Conservation (phyloP, 495 filamentous ascomycete genomes). For the Xylaria curta region DNA sequence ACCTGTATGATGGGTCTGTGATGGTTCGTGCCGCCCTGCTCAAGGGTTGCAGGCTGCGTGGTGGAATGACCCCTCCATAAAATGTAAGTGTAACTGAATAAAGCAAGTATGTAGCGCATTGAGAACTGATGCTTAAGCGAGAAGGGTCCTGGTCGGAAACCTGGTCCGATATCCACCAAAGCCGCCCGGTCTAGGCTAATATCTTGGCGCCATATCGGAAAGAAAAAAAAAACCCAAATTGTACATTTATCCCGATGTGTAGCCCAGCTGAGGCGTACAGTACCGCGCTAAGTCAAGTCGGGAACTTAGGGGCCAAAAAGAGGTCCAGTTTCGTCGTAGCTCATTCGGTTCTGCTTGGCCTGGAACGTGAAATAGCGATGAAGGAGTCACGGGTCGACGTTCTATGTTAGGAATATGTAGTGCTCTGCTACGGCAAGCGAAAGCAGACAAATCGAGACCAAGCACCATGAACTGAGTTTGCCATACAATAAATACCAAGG, state of each 20-base stretch:
- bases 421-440: not conserved
- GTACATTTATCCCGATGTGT: not conserved
- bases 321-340: not conserved
- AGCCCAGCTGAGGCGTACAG: not conserved
- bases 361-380: not conserved
- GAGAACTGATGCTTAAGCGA: conserved; percentile 5
- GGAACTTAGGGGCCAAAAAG: not conserved
- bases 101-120: not conserved
- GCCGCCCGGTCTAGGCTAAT: conserved; percentile 11
- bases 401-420: not conserved
- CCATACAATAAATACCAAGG: not conserved
- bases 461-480: too few species aligned
- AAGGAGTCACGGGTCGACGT: conserved; percentile 1
- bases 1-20: not conserved
- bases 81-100: not conserved
- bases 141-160: not conserved
- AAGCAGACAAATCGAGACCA: not conserved
- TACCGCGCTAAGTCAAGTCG: not conserved
- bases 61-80: not conserved
- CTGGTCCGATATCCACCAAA: not conserved
- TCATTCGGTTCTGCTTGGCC: not conserved
- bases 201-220: conserved; percentile 7
- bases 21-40: conserved; percentile 5
- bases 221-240: not conserved
- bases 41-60: conserved; percentile 11